phyloP scores from a whole-genome alignment of 2,329 filamentous ascomycete species.

The Alternaria longipes region DNA sequence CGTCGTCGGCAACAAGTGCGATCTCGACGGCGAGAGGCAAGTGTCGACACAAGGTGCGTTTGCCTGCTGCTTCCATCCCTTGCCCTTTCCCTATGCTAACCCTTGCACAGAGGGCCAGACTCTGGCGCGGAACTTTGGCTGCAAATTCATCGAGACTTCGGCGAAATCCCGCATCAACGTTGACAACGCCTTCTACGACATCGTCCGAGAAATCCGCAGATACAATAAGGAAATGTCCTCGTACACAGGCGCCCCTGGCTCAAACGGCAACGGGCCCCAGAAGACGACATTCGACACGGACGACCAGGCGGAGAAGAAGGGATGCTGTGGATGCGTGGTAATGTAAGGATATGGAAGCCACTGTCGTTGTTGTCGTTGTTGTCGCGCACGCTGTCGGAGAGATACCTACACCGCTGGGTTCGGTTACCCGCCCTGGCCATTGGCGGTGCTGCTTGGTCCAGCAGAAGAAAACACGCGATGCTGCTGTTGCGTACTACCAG shows the following conservation, averaged over 20 bases:
- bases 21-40: slow-evolving; percentile 91
- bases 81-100: slow-evolving; percentile 25
- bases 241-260: slow-evolving; percentile 72
- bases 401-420: slow-evolving; percentile 30
- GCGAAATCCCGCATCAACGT: slow-evolving; percentile 98
- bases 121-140: slow-evolving; percentile 85
- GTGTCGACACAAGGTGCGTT: slow-evolving; percentile 88
- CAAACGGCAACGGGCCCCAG: slow-evolving; percentile 56
- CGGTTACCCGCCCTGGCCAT: slow-evolving; percentile 36
- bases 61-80: slow-evolving; percentile 10
- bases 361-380: slow-evolving; percentile 15
- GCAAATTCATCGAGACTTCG: slow-evolving; percentile 99
- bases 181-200: slow-evolving; percentile 97
- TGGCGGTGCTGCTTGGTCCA: slow-evolving; percentile 30
- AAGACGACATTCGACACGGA: slow-evolving; percentile 81
- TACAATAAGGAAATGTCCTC: slow-evolving; percentile 99
- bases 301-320: slow-evolving; percentile 69
- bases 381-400: slow-evolving; percentile 24
- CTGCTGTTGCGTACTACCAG: slow-evolving; percentile 48
- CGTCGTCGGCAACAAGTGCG: slow-evolving; percentile 98
- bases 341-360: slow-evolving; percentile 67
- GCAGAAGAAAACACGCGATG: slow-evolving; percentile 42
- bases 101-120: slow-evolving; percentile 79
- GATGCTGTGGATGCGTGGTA: slow-evolving; percentile 88
- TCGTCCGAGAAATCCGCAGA: slow-evolving; percentile 95